phyloP scores from a whole-genome alignment of 495 filamentous ascomycete genomes.

The Apiosordaria backusii region DNA sequence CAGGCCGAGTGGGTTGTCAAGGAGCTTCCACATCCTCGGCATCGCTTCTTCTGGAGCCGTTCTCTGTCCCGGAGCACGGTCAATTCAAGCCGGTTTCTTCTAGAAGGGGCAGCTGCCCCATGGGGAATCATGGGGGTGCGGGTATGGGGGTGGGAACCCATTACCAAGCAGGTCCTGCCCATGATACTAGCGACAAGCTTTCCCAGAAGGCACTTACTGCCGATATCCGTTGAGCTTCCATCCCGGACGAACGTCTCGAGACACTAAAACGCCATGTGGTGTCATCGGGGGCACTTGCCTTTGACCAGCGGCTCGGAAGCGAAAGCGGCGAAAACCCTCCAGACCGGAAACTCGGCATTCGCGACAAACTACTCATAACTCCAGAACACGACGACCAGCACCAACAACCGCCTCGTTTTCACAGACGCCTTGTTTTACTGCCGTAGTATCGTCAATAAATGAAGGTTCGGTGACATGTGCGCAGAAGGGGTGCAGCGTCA shows the following conservation, averaged over 20 bases:
- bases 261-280: background rate
- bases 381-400: background rate
- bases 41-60: background rate
- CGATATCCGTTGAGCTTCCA: background rate
- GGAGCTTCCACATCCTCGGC: background rate
- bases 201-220: no score
- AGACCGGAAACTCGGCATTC: background rate
- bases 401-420: background rate
- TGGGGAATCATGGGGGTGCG: slow-evolving; percentile 1
- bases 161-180: background rate
- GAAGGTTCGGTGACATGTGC: background rate
- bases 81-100: background rate
- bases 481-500: background rate
- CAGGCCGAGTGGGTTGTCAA: background rate
- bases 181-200: background rate
- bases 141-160: background rate
- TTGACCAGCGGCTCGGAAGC: slow-evolving; percentile 1
- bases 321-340: background rate
- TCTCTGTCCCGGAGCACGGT: background rate
- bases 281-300: background rate
- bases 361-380: background rate
- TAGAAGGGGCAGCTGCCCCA: background rate
- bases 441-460: background rate
- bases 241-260: background rate
- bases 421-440: background rate